These are phyloP conservation scores for Neckera pumila DNA, from an alignment of 225 moss, liverwort and hornwort genomes.

Conservation along the genomic window DNA sequence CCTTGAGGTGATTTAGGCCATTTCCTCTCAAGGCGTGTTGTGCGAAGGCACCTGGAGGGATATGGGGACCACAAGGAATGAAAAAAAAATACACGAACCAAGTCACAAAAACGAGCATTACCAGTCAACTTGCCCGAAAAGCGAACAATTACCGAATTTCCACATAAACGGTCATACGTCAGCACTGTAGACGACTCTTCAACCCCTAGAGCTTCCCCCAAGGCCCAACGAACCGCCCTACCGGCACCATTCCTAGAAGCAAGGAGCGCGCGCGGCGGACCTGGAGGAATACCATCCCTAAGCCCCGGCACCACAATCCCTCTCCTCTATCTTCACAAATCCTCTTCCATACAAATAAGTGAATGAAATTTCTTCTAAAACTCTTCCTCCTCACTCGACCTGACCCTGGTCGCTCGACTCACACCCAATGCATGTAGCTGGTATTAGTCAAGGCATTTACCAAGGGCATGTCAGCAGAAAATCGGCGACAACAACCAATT, in stretches of 20 bases:
- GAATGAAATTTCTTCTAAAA: neutral
- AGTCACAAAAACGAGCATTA: neutral
- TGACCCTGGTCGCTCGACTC: neutral
- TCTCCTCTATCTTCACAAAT: neutral
- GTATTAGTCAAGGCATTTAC: neutral
- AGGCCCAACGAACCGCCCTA: neutral
- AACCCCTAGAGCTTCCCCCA: neutral
- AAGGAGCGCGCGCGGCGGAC: conserved; percentile 7
- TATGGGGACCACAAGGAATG: neutral
- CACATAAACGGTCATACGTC: neutral
- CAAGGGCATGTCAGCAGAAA: neutral
- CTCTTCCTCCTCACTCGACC: neutral
- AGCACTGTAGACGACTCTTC: conserved; percentile 18
- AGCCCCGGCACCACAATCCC: neutral
- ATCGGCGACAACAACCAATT: neutral
- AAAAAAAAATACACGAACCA: neutral
- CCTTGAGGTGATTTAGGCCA: neutral
- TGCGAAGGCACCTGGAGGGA: neutral
- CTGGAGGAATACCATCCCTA: neutral
- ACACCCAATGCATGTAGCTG: neutral
- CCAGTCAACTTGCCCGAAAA: neutral
- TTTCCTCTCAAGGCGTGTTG: neutral
- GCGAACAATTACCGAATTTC: conserved; percentile 3
- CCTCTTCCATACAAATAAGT: neutral
- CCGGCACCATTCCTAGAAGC: conserved; percentile 11